A percentile compares a stretch with the other conserved stretches of the same genome.
Conservation (phyloP, 768 basidiomycete species). For the Tephrocybe sp. region DNA sequence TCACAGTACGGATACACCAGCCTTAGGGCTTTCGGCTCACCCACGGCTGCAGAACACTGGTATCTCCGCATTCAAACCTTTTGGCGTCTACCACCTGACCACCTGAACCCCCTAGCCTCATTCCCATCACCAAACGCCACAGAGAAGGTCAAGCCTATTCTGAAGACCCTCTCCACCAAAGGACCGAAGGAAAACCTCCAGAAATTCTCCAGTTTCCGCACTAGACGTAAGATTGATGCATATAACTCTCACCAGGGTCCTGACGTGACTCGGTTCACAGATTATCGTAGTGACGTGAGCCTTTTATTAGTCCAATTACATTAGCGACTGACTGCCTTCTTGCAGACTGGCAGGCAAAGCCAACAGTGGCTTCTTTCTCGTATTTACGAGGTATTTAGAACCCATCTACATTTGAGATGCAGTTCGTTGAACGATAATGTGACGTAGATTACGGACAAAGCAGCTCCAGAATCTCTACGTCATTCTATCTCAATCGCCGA, state of each 20-base stretch:
- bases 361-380: conserved; percentile 74
- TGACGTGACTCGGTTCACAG: conserved; percentile 29
- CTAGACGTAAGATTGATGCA: conserved; percentile 53
- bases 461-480: conserved; percentile 54
- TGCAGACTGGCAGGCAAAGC: conserved; percentile 70
- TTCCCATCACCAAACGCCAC: conserved; percentile 62
- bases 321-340: conserved; percentile 15
- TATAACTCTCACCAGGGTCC: conserved; percentile 6
- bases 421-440: background rate
- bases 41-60: conserved; percentile 34
- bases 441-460: conserved; percentile 59
- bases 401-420: conserved; percentile 4
- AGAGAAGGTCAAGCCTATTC: conserved; percentile 52
- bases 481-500: conserved; percentile 62
- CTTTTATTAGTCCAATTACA: background rate
- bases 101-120: conserved; percentile 33
- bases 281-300: conserved; percentile 73
- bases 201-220: conserved; percentile 69
- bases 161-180: conserved; percentile 63
- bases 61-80: conserved; percentile 25
- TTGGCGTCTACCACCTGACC: conserved; percentile 18
- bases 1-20: conserved; percentile 70
- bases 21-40: conserved; percentile 44
- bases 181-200: conserved; percentile 63
- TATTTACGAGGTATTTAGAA: conserved; percentile 53